These are phyloP conservation scores for Starmerella tilneyi DNA, from an alignment of 805 yeast genomes.

Conservation along the genomic window DNA sequence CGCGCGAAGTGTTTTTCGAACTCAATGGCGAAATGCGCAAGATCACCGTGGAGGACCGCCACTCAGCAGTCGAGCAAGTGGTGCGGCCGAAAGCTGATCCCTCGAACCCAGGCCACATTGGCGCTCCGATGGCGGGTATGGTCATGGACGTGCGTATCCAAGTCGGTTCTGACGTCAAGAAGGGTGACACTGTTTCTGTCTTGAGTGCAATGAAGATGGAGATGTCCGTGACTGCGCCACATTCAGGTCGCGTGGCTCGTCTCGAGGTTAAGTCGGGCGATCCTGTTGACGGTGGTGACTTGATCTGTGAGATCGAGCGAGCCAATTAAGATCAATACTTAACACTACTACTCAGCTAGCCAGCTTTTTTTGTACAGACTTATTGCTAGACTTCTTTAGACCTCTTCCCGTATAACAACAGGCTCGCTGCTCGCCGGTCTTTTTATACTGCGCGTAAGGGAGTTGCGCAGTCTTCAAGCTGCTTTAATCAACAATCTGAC, in stretches of 20 bases:
- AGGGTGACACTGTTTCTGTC: constrained; percentile 92
- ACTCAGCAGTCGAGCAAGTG: constrained; percentile 72
- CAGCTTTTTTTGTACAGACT: too few relatives aligned
- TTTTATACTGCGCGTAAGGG: too few relatives aligned
- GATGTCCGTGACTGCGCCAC: constrained; percentile 93
- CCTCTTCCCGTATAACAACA: too few relatives aligned
- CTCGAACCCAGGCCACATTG: constrained; percentile 80
- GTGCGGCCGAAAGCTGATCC: constrained; percentile 85
- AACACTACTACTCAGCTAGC: too few relatives aligned
- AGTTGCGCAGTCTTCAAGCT: too few relatives aligned
- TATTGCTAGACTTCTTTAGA: too few relatives aligned
- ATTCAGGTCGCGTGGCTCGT: constrained; percentile 70
- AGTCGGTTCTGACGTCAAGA: constrained; percentile 78
- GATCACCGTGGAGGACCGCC: constrained; percentile 81
- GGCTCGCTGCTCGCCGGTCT: too few relatives aligned
- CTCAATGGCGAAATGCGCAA: constrained; percentile 97
- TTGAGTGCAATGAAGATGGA: constrained; percentile 99
- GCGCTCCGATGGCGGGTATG: constrained; percentile 99
- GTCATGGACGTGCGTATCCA: constrained; percentile 89
- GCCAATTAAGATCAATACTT: background rate
- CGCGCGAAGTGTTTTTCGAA: constrained; percentile 94
- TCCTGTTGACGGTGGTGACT: constrained; percentile 88
- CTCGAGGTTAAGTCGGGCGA: constrained; percentile 80
- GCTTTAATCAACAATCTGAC: too few relatives aligned
- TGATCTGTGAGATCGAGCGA: constrained; percentile 51